Conservation (phyloP, 441 rosid genomes). For the Omphalea diandra region DNA sequence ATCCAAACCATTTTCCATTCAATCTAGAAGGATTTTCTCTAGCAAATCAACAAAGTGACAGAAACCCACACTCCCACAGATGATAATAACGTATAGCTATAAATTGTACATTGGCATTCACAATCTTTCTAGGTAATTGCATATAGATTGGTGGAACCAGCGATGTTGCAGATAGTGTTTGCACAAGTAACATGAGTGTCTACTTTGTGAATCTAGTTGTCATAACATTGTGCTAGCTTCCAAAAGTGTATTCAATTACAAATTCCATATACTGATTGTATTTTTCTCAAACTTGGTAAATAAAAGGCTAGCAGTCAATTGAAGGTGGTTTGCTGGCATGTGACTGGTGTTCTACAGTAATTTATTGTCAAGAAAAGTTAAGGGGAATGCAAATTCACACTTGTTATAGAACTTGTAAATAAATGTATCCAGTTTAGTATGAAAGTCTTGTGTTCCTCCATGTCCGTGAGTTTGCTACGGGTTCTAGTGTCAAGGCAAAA, state of each 20-base stretch:
- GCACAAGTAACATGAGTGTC: too few species aligned
- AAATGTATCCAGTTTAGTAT: not conserved
- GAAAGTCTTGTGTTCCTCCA: not conserved
- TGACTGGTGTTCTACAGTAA: not conserved
- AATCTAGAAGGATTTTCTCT: not conserved
- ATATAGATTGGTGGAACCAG: too few species aligned
- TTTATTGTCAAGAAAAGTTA: not conserved
- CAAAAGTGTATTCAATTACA: too few species aligned
- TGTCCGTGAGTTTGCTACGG: not conserved
- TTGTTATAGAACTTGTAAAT: not conserved
- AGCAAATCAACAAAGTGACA: not conserved
- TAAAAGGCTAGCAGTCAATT: not conserved
- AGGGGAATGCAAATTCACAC: not conserved
- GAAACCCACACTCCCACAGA: too few species aligned
- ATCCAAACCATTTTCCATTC: not conserved
- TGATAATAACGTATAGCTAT: too few species aligned
- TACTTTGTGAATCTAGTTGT: too few species aligned
- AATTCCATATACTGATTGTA: not conserved
- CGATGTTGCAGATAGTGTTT: too few species aligned
- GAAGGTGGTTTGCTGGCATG: not conserved
- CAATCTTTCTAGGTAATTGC: too few species aligned
- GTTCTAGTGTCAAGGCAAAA: not conserved
- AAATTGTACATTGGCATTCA: too few species aligned
- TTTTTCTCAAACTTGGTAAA: not conserved
- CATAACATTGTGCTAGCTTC: too few species aligned